Evolutionary conservation across 2,329 filamentous ascomycete genomes (phyloP), one percentile per base, ranked within the genome.

Genomic region (Grosmannia penicillata): DNA sequence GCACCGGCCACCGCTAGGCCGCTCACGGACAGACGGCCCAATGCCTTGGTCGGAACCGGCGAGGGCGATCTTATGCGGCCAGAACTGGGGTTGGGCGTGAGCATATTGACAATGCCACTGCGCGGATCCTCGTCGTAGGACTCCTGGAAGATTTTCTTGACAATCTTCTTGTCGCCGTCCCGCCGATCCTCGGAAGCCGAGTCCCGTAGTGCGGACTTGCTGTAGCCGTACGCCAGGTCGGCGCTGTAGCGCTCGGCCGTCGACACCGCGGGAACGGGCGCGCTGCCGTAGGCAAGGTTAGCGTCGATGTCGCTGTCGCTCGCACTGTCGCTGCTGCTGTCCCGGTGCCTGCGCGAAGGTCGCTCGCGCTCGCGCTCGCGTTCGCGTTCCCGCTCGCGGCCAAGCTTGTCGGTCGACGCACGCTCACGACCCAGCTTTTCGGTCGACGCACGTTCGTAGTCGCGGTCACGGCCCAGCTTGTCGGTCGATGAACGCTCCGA

Each of bases 21-120:
- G 45, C 60, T 62, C 31, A 75, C 66, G 1, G 58, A 63, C 27
- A 75, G 56, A n/a, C 56, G 60, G 2, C 68, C 70, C 68, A 70
- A 69, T 45, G 63, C 65, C 19, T 53, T 53, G 14, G 67, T 66
- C 4, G 69, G 69, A 45, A 59, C 56, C 0, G 68, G 65, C 4
- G 68, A 71, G 33, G 51, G 54, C 37, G 62, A 62, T 27, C 62
- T 55, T 38, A 51, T 51, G 23, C 48, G 48, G 53, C 48, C 47
- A 11, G 19, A 13, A 4, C 33, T 37, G 13, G 11, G 13, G 25
- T 53, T 48, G 4, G 60, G 56, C 19, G 58, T 60, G 37, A 68
- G 45, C 22, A 66, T 50, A 41, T 56, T 66, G 35, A 56, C 42
- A 9, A 50, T 53, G 13, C 63, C 57, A 36, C 45, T 41, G 19